Base-by-base conservation (phyloP, 805 yeast genomes). In the Candida methanosorbosa region DNA sequence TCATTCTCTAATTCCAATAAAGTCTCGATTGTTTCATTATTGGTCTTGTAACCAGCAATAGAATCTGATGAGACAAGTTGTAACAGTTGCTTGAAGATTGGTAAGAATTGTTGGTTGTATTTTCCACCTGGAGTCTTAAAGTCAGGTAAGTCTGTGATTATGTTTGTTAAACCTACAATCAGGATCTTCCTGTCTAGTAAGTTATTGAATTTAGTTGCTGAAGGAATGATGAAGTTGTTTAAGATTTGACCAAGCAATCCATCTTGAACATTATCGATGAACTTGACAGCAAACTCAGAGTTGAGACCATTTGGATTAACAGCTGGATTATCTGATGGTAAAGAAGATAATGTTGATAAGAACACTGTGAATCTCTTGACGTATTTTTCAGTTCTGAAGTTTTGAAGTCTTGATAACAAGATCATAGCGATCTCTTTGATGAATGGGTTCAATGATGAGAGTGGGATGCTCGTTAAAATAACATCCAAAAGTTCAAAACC, bases 401-500 rank as follows among this genome's bases (percentile, higher is more conserved):
- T 73, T 49, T 87, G 90, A 45, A 94, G 66, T 46, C 97, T 72
- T 43, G 86, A 83, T 44, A 92, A 62, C 24, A 94, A 57, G 35
- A 94, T 63, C 25, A 80, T 66, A 1, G 90, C 86, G 39, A 92
- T 72, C 50, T 86, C 84, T 38, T 75, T 77, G 38, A 80, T 52
- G 46, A 66, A 84, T 9, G 68, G 70, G 28, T 68, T 56, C 32
- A 88, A 54, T 4, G 54, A 42, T 0, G 50, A 52, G 29, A 75
- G 46, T 5, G 84, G 78, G 30, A 86, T 59, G 38, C 68, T 58
- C 29, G 74, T 49, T 29, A 90, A 56, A 32, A 92, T 78, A 3
- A 70, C 62, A 52, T 83, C 88, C 30, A 92, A 59, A 29, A 92
- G 62, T 37, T 92, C 97, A 56, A 92, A 81, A 2, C 97, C 97